phyloP scores from a whole-genome alignment of 805 yeast species.

The Candida orba region DNA sequence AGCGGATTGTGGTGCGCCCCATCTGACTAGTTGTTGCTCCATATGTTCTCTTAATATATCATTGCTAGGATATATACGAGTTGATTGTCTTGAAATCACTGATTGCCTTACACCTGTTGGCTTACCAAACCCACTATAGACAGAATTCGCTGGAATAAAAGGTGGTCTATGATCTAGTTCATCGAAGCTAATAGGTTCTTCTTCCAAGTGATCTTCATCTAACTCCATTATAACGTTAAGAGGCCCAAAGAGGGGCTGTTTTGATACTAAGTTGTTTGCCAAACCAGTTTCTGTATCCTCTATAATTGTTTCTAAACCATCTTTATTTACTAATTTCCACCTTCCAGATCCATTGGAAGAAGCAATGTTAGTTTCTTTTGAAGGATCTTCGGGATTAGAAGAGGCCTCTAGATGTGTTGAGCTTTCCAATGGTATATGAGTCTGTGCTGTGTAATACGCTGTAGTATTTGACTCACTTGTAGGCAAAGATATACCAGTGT shows the following conservation, averaged over 20 bases:
- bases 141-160: conserved; percentile 8
- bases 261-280: neutral
- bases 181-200: conserved; percentile 2
- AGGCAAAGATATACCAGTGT: too few species aligned
- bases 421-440: neutral
- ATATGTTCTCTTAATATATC: conserved; percentile 23
- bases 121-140: conserved; percentile 13
- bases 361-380: too few species aligned
- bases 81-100: conserved; percentile 23
- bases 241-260: neutral
- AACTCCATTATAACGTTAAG: neutral
- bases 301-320: neutral
- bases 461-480: neutral
- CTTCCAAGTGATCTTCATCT: neutral
- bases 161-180: conserved; percentile 18
- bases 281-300: neutral
- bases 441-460: conserved; percentile 1
- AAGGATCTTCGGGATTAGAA: neutral
- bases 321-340: neutral
- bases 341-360: neutral
- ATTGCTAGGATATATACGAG: conserved; percentile 22
- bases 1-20: conserved; percentile 27
- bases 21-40: conserved; percentile 31
- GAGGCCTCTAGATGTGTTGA: too few species aligned
- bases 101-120: conserved; percentile 20